These are phyloP conservation scores for Cudoniella acicularis DNA, from an alignment of 495 filamentous ascomycete genomes.

Conservation along the genomic window DNA sequence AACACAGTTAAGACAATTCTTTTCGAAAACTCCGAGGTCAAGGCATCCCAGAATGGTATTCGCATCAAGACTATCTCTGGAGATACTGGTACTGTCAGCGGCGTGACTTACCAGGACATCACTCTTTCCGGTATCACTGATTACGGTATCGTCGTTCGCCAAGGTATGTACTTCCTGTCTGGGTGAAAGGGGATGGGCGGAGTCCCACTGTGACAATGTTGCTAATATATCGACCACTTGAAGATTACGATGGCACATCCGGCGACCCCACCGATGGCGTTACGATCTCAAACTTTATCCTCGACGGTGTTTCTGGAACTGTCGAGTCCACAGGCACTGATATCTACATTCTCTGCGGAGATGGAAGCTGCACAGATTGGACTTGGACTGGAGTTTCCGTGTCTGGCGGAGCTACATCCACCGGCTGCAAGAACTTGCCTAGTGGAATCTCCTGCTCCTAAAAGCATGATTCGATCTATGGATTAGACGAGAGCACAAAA, in stretches of 20 bases:
- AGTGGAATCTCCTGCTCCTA: no score
- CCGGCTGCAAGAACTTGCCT: conserved; percentile 41
- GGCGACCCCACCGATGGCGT: conserved; percentile 60
- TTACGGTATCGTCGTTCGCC: conserved; percentile 65
- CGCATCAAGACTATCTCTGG: conserved; percentile 62
- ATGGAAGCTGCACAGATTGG: conserved; percentile 43
- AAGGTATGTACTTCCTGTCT: no score
- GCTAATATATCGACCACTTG: conserved; percentile 58
- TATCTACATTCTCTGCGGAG: conserved; percentile 53
- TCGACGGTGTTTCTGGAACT: conserved; percentile 47
- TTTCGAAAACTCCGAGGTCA: conserved; percentile 47
- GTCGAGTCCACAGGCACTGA: conserved; percentile 39
- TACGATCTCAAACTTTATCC: no score
- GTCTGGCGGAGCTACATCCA: conserved; percentile 43
- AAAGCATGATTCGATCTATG: no score
- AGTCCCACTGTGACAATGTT: no score
- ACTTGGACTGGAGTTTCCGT: conserved; percentile 43
- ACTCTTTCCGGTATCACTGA: conserved; percentile 51
- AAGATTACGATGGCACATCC: conserved; percentile 50
- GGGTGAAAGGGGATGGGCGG: no score
- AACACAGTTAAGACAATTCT: conserved; percentile 57
- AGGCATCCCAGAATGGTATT: conserved; percentile 50
- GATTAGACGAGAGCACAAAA: no score
- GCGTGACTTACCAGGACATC: conserved; percentile 59
- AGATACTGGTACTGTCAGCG: conserved; percentile 52